Evolutionary conservation across 345 rosid species (phyloP).

Genomic region (Ceriops zippeliana): DNA sequence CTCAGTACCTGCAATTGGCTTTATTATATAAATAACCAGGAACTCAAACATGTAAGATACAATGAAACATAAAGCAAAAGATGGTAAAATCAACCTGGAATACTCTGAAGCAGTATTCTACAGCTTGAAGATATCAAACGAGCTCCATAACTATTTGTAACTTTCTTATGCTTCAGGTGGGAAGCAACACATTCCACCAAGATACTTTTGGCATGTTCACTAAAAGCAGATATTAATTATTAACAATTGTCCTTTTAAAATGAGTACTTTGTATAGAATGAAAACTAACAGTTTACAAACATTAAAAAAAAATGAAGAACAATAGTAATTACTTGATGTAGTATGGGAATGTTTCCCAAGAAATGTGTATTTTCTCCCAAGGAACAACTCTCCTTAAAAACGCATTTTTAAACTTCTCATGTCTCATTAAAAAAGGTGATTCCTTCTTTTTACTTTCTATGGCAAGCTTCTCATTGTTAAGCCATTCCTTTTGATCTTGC

Average conservation of each 20-base stretch:
- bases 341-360: constrained; percentile 95
- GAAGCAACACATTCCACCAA: constrained; percentile 87
- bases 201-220: constrained; percentile 68
- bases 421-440: constrained; percentile 65
- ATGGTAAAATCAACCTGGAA: constrained; percentile 56
- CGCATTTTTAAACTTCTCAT: constrained; percentile 74
- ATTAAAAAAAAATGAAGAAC: not conserved
- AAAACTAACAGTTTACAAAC: constrained; percentile 11
- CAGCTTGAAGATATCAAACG: constrained; percentile 82
- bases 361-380: constrained; percentile 85
- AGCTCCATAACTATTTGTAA: constrained; percentile 57
- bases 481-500: constrained; percentile 96
- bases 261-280: not conserved
- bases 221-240: constrained; percentile 22
- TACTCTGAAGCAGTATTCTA: constrained; percentile 83
- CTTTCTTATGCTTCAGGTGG: constrained; percentile 66
- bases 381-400: constrained; percentile 76
- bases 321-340: constrained; percentile 66
- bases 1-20: constrained; percentile 68
- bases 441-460: constrained; percentile 75
- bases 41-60: not conserved
- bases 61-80: not conserved
- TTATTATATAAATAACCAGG: constrained; percentile 13
- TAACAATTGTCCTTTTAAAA: not conserved
- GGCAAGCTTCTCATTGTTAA: constrained; percentile 64